Evolutionary conservation across 164 flowering plant genomes (phyloP), one percentile per base, ranked within the genome.

Genomic region (Nelumbo lutea): DNA sequence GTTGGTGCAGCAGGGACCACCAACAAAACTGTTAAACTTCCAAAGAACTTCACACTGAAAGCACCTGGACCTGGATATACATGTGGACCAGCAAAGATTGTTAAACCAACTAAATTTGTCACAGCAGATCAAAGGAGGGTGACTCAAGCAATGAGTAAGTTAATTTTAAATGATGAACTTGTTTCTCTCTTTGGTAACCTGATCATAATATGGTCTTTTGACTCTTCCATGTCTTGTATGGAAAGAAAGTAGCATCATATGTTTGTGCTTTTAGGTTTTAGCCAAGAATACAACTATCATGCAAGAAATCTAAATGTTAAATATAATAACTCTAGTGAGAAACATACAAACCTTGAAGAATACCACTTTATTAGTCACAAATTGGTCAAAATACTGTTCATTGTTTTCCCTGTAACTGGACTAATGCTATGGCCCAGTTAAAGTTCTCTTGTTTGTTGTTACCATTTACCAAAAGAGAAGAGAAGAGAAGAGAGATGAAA

Each of bases 1-100:
- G 95, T 89, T 39, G 95, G 95, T 44, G 67, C 69, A 42, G 83
- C 95, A 9, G 91, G 95, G 53, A 86, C 85, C 27, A 79, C 82
- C 55, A 86, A 89, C 78, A 86, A 79, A 71, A 87, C 89, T 11
- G 89, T 89, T 11, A 83, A 76, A 67, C 63, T 89, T 68, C 95
- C 95, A 9, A 86, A 79, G 81, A 88, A 90, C 74, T 90, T 88
- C 82, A 88, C 92, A 0, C 80, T 91, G 62, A 72, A 64, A 38
- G 96, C 91, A 40, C 94, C 94, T 0, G 93, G 93, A 5, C 88
- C 90, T 14, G 91, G 90, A 1, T 90, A 90, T 77, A 83, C 89
- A 7, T 87, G 96, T 64, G 90, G 90, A 58, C 86, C 87, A 60
- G 89, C 91, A 3, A 86, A 77, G 72, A 59, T 85, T 59, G 96